Evolutionary conservation across 148 eudicot genomes (phyloP).

Genomic region (Gaultheria prostrata): DNA sequence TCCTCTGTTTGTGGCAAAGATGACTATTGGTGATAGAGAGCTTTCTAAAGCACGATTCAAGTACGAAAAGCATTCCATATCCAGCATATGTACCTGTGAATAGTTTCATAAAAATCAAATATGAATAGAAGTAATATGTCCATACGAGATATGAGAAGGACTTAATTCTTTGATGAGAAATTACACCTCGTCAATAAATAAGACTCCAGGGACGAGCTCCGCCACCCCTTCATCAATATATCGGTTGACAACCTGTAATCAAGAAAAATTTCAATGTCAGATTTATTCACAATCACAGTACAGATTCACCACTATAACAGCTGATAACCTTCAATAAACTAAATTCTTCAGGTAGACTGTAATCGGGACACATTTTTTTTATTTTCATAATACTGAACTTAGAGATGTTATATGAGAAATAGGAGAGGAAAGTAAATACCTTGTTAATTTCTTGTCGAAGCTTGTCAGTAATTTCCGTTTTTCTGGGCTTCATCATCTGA

Average conservation of each 20-base stretch:
- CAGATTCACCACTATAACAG: neutral
- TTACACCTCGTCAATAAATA: slow-evolving; percentile 91
- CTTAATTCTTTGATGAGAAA: neutral
- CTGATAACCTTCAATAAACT: neutral
- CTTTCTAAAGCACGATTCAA: slow-evolving; percentile 94
- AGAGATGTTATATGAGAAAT: neutral
- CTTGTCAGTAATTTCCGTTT: slow-evolving; percentile 97
- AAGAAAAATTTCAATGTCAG: neutral
- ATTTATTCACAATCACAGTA: neutral
- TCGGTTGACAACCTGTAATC: slow-evolving; percentile 81
- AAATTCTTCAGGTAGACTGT: neutral
- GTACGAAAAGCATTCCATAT: slow-evolving; percentile 95
- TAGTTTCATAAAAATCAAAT: neutral
- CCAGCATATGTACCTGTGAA: slow-evolving; percentile 95
- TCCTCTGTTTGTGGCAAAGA: slow-evolving; percentile 97
- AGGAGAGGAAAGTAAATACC: slow-evolving; percentile 31
- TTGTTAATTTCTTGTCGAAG: slow-evolving; percentile 93
- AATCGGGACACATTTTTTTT: neutral
- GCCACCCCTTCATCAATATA: slow-evolving; percentile 96
- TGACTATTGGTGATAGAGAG: slow-evolving; percentile 89
- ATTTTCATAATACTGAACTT: neutral
- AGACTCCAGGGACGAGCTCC: slow-evolving; percentile 96
- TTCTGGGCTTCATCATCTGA: slow-evolving; percentile 97
- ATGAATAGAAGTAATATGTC: neutral
- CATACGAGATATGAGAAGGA: slow-evolving; percentile 9